These are phyloP conservation scores for Clitoria ternatea DNA, from an alignment of 306 rosid species.

Conservation along the genomic window DNA sequence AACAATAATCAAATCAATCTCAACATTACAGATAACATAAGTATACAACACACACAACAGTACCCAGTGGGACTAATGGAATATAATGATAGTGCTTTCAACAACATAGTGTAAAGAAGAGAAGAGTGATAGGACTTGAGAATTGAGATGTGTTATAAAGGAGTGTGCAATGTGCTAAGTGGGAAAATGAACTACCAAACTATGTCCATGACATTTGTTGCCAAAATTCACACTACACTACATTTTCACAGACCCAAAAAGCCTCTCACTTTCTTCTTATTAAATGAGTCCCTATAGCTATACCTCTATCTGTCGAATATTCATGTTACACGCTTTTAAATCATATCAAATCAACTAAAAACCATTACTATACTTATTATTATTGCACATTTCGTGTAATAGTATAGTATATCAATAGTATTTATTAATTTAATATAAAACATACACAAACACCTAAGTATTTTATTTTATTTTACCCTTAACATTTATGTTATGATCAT, in stretches of 20 bases:
- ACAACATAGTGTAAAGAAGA: not conserved
- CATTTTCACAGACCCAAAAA: not conserved
- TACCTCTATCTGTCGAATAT: constrained; percentile 26
- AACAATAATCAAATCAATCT: too few relatives aligned
- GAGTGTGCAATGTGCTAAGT: not conserved
- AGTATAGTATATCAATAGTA: too few relatives aligned
- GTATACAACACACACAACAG: too few relatives aligned
- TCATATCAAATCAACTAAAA: constrained; percentile 25
- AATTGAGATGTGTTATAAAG: not conserved
- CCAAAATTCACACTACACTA: constrained; percentile 13
- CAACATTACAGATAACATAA: too few relatives aligned
- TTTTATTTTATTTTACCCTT: too few relatives aligned
- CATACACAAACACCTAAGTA: not conserved
- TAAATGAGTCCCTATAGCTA: constrained; percentile 15
- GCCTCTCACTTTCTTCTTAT: not conserved
- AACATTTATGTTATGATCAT: not conserved
- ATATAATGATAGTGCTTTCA: too few relatives aligned
- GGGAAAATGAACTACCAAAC: not conserved
- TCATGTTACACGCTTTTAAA: constrained; percentile 20
- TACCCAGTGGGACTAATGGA: too few relatives aligned
- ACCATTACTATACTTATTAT: constrained; percentile 10
- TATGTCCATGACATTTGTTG: not conserved
- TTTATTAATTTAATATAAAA: too few relatives aligned
- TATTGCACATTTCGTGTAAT: constrained; percentile 4
- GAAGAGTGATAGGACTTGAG: not conserved